These are phyloP conservation scores for Annulohypoxylon nitens DNA, from an alignment of 495 filamentous ascomycete species.

Conservation along the genomic window DNA sequence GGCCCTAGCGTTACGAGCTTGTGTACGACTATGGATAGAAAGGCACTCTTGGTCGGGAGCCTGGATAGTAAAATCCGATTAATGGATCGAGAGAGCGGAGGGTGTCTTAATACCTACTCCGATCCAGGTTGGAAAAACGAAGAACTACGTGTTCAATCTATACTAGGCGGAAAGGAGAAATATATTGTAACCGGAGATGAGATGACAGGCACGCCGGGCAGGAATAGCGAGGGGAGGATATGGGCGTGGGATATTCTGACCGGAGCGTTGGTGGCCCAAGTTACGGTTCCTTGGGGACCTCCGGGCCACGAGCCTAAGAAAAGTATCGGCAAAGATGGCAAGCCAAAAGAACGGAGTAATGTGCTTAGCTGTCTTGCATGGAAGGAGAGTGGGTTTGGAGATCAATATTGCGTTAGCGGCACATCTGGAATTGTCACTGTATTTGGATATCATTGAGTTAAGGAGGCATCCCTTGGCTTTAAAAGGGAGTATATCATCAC, in stretches of 20 bases:
- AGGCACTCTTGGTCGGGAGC: constrained; percentile 78
- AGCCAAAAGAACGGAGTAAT: constrained; percentile 65
- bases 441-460: constrained; percentile 59
- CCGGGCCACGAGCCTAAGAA: constrained; percentile 65
- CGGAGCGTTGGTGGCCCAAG: constrained; percentile 72
- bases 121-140: constrained; percentile 72
- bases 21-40: constrained; percentile 75
- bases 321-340: constrained; percentile 64
- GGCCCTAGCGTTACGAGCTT: constrained; percentile 77
- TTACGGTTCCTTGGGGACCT: constrained; percentile 72
- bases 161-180: constrained; percentile 78
- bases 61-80: constrained; percentile 83
- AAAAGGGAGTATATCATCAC: constrained; percentile 13
- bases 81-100: constrained; percentile 82
- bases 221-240: constrained; percentile 68
- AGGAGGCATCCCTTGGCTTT: neutral
- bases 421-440: constrained; percentile 68
- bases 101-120: constrained; percentile 78
- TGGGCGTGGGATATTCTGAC: constrained; percentile 92
- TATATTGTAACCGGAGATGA: constrained; percentile 89
- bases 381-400: constrained; percentile 74
- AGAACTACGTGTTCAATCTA: constrained; percentile 78
- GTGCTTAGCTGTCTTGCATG: constrained; percentile 75
- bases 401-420: constrained; percentile 68
- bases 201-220: constrained; percentile 55